A percentile compares a stretch with the other conserved stretches of the same genome.
Conservation (phyloP, 495 filamentous ascomycete genomes). For the Podospora tetraspora region DNA sequence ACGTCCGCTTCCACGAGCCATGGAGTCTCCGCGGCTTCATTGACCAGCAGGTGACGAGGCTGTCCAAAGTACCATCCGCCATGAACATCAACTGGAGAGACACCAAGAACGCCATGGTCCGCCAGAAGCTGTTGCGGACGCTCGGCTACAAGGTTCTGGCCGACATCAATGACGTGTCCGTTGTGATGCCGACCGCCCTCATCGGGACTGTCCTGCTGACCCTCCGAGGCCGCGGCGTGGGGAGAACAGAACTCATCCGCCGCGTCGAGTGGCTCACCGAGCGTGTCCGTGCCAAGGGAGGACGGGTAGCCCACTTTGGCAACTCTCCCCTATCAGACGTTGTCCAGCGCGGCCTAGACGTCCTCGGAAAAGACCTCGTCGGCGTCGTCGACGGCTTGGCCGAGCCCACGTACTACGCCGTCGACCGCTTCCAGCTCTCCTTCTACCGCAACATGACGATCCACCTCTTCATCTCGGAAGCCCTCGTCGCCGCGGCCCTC, state of each 20-base stretch:
- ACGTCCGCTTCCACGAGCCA: conserved; percentile 91
- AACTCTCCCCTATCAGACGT: conserved; percentile 68
- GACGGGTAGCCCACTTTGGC: conserved; percentile 89
- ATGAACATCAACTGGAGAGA: conserved; percentile 39
- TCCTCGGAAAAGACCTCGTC: conserved; percentile 82
- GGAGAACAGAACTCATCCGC: conserved; percentile 75
- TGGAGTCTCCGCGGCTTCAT: conserved; percentile 85
- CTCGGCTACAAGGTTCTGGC: conserved; percentile 86
- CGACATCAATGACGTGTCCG: conserved; percentile 92
- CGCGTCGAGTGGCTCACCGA: conserved; percentile 86
- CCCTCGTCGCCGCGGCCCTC: conserved; percentile 80
- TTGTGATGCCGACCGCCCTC: conserved; percentile 94
- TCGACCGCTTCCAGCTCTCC: conserved; percentile 91
- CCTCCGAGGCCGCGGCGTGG: conserved; percentile 85
- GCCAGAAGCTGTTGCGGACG: conserved; percentile 65
- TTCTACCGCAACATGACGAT: conserved; percentile 99
- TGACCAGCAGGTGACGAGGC: conserved; percentile 57
- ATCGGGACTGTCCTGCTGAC: conserved; percentile 93
- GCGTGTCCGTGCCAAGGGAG: conserved; percentile 76
- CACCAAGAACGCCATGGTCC: conserved; percentile 40
- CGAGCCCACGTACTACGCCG: conserved; percentile 87
- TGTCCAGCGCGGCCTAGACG: conserved; percentile 85
- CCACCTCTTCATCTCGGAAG: conserved; percentile 90
- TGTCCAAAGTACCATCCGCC: conserved; percentile 35
- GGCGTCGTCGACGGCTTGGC: conserved; percentile 70